Conservation (phyloP, 495 filamentous ascomycete species). For the Trichoderma orchidacearum region DNA sequence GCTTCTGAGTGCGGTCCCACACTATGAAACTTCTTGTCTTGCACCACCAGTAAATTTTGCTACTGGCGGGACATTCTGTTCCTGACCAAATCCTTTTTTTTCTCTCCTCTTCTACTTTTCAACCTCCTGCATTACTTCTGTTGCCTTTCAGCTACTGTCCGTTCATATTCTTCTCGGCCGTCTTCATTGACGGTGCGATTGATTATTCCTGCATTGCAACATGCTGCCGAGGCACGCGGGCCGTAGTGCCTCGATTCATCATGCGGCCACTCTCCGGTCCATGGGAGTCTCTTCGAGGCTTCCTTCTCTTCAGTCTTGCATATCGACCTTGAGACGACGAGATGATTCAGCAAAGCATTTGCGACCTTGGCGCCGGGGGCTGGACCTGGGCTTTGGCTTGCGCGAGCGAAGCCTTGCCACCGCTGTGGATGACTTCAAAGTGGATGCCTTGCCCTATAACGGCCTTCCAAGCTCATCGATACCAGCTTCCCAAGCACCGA, state of each 20-base stretch:
- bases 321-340: not conserved
- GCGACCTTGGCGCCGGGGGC: not conserved
- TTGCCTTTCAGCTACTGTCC: not conserved
- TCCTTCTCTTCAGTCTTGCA: not conserved
- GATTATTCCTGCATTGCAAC: not conserved
- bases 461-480: slow-evolving; percentile 7
- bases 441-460: slow-evolving; percentile 23
- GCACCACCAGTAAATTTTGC: not conserved
- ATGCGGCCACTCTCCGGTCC: not conserved
- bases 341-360: not conserved
- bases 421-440: slow-evolving; percentile 19
- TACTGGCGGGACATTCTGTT: slow-evolving; percentile 1
- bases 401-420: slow-evolving; percentile 31
- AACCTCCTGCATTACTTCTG: not conserved
- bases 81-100: not conserved
- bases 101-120: not conserved
- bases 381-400: slow-evolving; percentile 7
- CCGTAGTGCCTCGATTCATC: not conserved
- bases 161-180: not conserved
- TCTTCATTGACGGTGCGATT: not conserved
- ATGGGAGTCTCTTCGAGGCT: slow-evolving; percentile 10
- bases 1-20: not conserved
- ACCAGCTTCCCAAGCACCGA: not conserved
- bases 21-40: not conserved
- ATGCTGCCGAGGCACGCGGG: slow-evolving; percentile 4